Evolutionary conservation across 352 stramenopile species (phyloP), one percentile per base, ranked within the genome.

Genomic region (Globisporangium megalacanthum): DNA sequence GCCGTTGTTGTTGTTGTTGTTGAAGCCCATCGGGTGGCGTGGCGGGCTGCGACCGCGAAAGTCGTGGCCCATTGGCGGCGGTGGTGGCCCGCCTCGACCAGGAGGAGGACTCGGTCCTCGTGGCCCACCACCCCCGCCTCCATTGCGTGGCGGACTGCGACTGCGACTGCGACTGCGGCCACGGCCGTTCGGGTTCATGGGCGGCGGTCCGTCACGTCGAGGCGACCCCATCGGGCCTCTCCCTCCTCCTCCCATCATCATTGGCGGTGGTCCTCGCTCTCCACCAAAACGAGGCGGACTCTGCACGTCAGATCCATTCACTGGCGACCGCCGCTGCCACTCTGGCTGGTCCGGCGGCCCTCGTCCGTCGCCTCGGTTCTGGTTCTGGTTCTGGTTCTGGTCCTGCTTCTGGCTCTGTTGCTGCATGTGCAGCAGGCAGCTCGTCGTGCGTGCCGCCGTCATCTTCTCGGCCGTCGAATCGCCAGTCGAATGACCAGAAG

Each of bases 101-200:
- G 35, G 35, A 39, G 58, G 65, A 39, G 58, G 65, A 39, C 62
- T 71, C 55, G 58, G 53, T 45, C 58, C 58, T 14, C 37, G 47
- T 15, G 47, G 29, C 13, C 39, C 37, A 44, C 52, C 56, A 14
- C 48, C 46, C 8, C 29, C 49, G 5, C 50, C 48, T 22, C 41
- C 49, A 14, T 49, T 33, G 10, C 45, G 42, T 47, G 57, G 57
- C 15, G 57, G 69, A 58, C 72, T 83, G 69, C 67, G 64, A 46
- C 69, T 71, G 35, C 62, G 69, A 58, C 72, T 83, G 69, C 69
- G 64, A 46, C 69, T 68, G 19, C 65, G 68, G 54, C 58, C 55
- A 36, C 46, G 54, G 42, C 55, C 57, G 36, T 54, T 58, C 17
- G 36, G 35, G 31, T 29, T 31, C 19, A 17, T 41, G n/a, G 15